phyloP scores from a whole-genome alignment of 257 asterid genomes.

The Parsonsia alboflavescens region DNA sequence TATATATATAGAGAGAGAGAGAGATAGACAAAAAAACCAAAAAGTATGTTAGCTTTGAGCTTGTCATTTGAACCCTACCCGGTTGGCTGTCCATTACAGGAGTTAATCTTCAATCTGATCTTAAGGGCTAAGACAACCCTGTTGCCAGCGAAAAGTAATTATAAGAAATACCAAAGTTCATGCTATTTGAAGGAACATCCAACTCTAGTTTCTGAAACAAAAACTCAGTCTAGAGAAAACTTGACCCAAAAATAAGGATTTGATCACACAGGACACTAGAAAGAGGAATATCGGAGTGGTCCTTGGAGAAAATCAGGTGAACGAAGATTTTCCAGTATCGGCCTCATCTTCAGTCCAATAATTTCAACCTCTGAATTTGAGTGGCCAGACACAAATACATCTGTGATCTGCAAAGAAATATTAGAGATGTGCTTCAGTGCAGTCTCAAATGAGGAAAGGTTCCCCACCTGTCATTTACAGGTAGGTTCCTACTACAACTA shows the following conservation, averaged over 20 bases:
- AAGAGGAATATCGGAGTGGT: slow-evolving; percentile 46
- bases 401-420: slow-evolving; percentile 51
- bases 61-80: not conserved
- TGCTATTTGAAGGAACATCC: not conserved
- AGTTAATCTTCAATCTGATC: not conserved
- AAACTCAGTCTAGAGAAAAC: not conserved
- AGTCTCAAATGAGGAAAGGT: not conserved
- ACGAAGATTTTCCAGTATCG: slow-evolving; percentile 41
- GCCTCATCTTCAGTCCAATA: slow-evolving; percentile 63
- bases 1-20: too few species aligned
- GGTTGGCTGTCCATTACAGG: not conserved
- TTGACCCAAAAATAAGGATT: not conserved
- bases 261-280: not conserved
- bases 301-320: slow-evolving; percentile 49
- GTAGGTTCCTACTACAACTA: not conserved
- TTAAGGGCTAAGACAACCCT: not conserved
- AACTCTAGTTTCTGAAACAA: not conserved
- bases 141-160: not conserved
- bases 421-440: not conserved
- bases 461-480: not conserved
- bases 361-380: slow-evolving; percentile 61
- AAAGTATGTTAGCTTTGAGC: too few species aligned
- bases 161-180: not conserved
- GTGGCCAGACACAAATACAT: slow-evolving; percentile 70
- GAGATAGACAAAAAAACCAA: slow-evolving; percentile 7